Conservation (phyloP, 441 rosid genomes). For the Metrosideros polymorpha region DNA sequence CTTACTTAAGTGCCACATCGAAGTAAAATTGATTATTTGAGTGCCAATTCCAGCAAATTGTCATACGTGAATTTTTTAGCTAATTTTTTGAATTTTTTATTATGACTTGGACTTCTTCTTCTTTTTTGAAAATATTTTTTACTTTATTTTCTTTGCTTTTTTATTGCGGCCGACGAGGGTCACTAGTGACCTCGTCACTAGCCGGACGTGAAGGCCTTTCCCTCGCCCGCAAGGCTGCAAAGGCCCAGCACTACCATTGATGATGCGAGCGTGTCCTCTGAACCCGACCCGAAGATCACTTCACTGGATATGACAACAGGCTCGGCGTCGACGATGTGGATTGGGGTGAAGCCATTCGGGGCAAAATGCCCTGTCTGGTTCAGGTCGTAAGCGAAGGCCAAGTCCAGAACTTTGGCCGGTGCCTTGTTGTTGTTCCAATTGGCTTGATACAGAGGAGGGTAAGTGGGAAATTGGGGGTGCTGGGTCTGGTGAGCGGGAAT, state of each 20-base stretch:
- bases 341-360: not conserved
- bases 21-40: no score
- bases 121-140: no score
- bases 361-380: conserved; percentile 5
- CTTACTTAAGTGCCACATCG: no score
- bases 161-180: no score
- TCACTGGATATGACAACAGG: conserved; percentile 13
- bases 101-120: no score
- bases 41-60: no score
- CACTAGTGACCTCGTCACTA: no score
- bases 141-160: no score
- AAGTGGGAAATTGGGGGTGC: not conserved
- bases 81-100: no score
- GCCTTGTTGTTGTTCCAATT: not conserved
- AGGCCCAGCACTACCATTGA: not conserved
- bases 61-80: no score
- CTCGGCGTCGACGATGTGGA: not conserved
- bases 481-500: not conserved
- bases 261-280: conserved; percentile 6
- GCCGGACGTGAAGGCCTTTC: no score
- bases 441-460: not conserved
- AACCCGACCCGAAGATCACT: conserved; percentile 13
- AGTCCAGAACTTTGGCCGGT: not conserved
- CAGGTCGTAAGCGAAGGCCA: conserved; percentile 7
- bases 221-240: no score